Conservation (phyloP, 2,329 filamentous ascomycete genomes). For the Pestalotiopsis fici region DNA sequence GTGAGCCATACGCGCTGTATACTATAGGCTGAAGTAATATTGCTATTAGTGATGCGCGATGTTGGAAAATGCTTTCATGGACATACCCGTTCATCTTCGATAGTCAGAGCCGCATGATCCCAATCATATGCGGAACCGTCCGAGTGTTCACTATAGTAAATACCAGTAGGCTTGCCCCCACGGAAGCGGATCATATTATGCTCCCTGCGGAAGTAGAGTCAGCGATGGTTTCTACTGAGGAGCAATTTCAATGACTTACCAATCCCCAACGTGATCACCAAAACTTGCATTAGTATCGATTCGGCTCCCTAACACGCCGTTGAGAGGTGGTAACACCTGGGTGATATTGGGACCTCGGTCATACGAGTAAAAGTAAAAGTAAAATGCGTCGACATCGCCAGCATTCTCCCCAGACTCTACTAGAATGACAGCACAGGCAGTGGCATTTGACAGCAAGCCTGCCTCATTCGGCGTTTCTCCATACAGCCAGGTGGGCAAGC, state of each 20-base stretch:
- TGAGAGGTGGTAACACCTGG: background rate
- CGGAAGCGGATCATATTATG: constrained; percentile 5
- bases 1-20: constrained; percentile 4
- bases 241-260: background rate
- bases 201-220: background rate
- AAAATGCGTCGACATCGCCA: background rate
- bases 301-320: background rate
- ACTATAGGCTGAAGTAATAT: background rate
- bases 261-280: constrained; percentile 4
- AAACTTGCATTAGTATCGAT: background rate
- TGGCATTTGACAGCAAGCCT: background rate
- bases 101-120: background rate
- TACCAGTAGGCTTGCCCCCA: background rate
- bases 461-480: constrained; percentile 1
- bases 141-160: constrained; percentile 2
- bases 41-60: background rate
- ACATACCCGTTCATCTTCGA: background rate
- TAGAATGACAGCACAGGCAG: background rate
- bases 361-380: constrained; percentile 6
- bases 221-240: background rate
- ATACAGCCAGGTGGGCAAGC: background rate
- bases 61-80: background rate
- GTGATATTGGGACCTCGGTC: constrained; percentile 4
- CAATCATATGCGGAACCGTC: constrained; percentile 4
- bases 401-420: background rate